Conservation (phyloP, 179 eudicot species). For the Spinacia oleracea region DNA sequence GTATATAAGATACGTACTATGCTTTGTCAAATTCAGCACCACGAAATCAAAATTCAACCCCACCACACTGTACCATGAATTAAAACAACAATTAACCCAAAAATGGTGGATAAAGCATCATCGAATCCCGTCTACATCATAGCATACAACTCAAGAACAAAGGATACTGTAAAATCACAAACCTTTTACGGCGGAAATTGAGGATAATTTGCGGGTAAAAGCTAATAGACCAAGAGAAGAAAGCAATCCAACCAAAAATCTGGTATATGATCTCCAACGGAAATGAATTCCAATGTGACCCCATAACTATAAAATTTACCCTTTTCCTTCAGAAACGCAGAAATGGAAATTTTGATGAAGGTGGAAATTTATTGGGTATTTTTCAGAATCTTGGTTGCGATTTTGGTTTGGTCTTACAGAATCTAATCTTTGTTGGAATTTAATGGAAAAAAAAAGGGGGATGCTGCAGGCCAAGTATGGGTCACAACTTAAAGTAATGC, state of each 20-base stretch:
- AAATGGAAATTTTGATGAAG: background rate
- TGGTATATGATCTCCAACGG: conserved; percentile 54
- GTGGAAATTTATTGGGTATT: background rate
- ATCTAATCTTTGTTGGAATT: background rate
- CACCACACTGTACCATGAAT: conserved; percentile 58
- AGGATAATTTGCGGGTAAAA: conserved; percentile 80
- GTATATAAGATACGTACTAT: conserved; percentile 75
- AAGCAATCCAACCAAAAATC: conserved; percentile 82
- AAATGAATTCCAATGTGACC: conserved; percentile 54
- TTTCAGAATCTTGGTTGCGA: background rate
- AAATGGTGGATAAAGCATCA: too few species aligned
- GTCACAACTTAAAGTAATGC: background rate
- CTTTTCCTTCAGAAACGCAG: background rate
- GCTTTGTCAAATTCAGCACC: conserved; percentile 85
- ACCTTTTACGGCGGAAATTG: conserved; percentile 89
- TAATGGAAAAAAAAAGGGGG: background rate
- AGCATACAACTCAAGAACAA: background rate
- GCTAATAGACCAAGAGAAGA: conserved; percentile 88
- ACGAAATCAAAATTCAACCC: conserved; percentile 91
- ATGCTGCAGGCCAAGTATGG: background rate
- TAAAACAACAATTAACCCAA: background rate
- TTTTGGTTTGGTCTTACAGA: background rate
- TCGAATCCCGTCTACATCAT: too few species aligned
- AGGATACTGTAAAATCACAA: background rate
- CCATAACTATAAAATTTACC: background rate